Conservation (phyloP, 1,284 basidiomycete genomes). For the Rhodotorula sp. region DNA sequence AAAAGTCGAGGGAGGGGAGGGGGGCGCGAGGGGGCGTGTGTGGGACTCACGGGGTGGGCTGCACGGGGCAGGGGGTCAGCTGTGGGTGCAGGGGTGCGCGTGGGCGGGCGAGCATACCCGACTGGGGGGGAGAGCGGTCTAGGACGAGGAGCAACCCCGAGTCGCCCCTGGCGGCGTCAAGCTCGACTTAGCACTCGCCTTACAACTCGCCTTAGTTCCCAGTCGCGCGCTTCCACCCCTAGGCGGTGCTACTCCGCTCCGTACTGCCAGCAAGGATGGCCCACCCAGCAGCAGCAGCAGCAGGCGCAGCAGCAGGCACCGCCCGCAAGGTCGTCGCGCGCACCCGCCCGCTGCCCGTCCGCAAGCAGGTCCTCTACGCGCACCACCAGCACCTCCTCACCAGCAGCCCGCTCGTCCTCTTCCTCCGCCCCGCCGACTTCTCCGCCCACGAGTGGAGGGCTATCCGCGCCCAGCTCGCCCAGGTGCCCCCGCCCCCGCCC, state of each 20-base stretch:
- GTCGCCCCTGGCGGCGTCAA: too few species aligned
- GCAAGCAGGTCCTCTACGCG: conserved; percentile 53
- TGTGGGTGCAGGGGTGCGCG: too few species aligned
- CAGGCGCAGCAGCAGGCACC: too few species aligned
- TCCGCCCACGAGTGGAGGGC: conserved; percentile 48
- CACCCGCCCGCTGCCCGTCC: conserved; percentile 40
- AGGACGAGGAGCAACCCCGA: neutral
- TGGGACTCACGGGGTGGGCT: neutral
- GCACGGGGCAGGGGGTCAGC: neutral
- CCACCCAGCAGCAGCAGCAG: too few species aligned
- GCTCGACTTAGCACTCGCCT: too few species aligned
- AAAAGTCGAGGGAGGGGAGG: neutral
- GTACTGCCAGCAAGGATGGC: too few species aligned
- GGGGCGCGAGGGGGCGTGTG: neutral
- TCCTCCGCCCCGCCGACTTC: conserved; percentile 54
- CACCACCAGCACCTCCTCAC: conserved; percentile 52
- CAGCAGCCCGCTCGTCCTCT: conserved; percentile 50
- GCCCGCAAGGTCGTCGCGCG: conserved; percentile 14
- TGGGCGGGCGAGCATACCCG: neutral
- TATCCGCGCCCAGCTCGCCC: conserved; percentile 49
- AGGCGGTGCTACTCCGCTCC: too few species aligned
- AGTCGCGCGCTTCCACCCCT: too few species aligned
- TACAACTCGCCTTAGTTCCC: too few species aligned
- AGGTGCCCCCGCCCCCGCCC: conserved; percentile 43
- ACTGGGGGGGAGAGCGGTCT: neutral